phyloP scores from a whole-genome alignment of 805 yeast genomes.

The Saturnispora hagleri region DNA sequence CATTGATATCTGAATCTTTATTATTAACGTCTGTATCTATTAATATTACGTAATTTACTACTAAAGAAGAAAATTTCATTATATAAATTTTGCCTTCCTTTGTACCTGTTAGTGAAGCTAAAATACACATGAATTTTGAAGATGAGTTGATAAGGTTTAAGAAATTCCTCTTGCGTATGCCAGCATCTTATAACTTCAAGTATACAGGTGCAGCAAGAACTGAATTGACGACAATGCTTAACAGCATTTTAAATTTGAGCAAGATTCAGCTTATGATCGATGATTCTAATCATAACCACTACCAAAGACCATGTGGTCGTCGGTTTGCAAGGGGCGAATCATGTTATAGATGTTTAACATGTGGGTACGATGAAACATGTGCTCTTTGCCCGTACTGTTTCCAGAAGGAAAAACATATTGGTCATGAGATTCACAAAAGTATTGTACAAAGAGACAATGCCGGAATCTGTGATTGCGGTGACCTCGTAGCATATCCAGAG shows the following conservation, averaged over 20 bases:
- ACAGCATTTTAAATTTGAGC: neutral
- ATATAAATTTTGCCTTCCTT: conserved; percentile 2
- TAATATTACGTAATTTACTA: neutral
- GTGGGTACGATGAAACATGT: conserved; percentile 77
- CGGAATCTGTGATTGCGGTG: conserved; percentile 87
- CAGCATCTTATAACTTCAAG: conserved; percentile 7
- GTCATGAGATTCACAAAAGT: conserved; percentile 59
- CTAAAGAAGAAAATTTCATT: neutral
- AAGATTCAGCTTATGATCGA: conserved; percentile 16
- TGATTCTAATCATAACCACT: conserved; percentile 33
- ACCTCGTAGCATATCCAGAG: conserved; percentile 69
- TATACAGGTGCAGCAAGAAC: conserved; percentile 8
- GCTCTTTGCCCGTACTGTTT: conserved; percentile 75
- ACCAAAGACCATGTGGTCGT: conserved; percentile 63
- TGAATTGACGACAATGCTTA: conserved; percentile 1
- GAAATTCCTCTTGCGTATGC: conserved; percentile 5
- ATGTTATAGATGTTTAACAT: conserved; percentile 63
- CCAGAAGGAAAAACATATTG: conserved; percentile 57
- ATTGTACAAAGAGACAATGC: conserved; percentile 59
- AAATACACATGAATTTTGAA: neutral
- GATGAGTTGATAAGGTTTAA: conserved; percentile 1
- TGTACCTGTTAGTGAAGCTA: neutral
- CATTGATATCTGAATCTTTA: conserved; percentile 8
- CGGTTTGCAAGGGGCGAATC: conserved; percentile 74
- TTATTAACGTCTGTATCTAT: neutral